phyloP scores from a whole-genome alignment of 768 basidiomycete genomes.

The Stropharia rugosoannulata region DNA sequence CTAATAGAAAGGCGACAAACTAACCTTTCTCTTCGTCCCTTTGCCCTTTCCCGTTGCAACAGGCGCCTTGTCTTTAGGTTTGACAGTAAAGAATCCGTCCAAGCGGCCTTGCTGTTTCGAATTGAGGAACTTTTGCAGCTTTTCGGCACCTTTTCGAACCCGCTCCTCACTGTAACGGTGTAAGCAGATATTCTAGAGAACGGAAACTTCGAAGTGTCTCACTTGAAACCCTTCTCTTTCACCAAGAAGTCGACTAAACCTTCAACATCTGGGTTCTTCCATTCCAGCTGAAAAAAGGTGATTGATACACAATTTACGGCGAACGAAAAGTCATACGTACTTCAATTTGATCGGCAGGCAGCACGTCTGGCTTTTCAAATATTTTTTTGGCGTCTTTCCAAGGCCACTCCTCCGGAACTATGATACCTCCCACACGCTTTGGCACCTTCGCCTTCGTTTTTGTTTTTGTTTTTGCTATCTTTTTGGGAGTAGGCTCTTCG shows the following conservation, averaged over 20 bases:
- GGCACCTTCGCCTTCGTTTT: conserved; percentile 40
- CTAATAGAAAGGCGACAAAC: conserved; percentile 6
- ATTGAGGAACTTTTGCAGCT: conserved; percentile 81
- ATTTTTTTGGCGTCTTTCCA: conserved; percentile 94
- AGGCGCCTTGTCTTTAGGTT: conserved; percentile 52
- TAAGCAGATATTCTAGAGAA: background rate
- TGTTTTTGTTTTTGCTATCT: conserved; percentile 38
- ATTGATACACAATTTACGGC: background rate
- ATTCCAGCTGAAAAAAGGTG: conserved; percentile 69
- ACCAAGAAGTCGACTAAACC: conserved; percentile 94
- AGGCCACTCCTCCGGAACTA: conserved; percentile 93
- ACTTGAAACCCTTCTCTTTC: conserved; percentile 97
- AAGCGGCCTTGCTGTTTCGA: conserved; percentile 95
- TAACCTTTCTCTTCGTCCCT: conserved; percentile 56
- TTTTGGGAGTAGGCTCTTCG: conserved; percentile 22
- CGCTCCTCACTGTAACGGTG: conserved; percentile 78
- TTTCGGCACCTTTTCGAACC: conserved; percentile 92
- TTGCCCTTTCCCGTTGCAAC: conserved; percentile 21
- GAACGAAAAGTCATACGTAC: conserved; percentile 52
- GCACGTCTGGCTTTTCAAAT: conserved; percentile 88
- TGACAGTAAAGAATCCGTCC: conserved; percentile 90
- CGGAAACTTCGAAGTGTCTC: conserved; percentile 24
- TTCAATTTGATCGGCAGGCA: conserved; percentile 82
- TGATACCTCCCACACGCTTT: conserved; percentile 75
- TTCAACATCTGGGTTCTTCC: conserved; percentile 91